Conservation (phyloP, 169 alveolate genomes). For the Plasmodium vivax region DNA sequence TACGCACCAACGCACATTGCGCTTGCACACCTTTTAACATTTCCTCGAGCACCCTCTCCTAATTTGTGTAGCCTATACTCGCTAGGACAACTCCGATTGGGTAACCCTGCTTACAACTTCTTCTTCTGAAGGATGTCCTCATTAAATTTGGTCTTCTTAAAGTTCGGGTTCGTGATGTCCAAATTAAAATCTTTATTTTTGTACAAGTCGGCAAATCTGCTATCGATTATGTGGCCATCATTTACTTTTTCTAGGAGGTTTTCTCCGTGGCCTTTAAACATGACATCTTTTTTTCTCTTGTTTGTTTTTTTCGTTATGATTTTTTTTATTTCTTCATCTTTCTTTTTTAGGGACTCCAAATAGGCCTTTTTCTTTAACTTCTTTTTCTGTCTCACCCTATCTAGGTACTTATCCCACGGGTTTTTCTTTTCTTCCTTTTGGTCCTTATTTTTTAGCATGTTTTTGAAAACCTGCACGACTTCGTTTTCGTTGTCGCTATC, state of each 20-base stretch:
- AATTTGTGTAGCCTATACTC: background rate
- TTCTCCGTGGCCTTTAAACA: constrained; percentile 24
- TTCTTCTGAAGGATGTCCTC: constrained; percentile 58
- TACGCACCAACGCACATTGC: background rate
- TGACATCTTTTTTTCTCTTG: constrained; percentile 56
- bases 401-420: constrained; percentile 67
- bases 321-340: constrained; percentile 74
- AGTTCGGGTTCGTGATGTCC: constrained; percentile 91
- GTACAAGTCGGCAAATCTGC: constrained; percentile 84
- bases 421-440: constrained; percentile 50
- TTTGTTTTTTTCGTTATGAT: constrained; percentile 63
- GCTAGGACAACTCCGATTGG: background rate
- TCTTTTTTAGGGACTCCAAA: constrained; percentile 46
- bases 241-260: constrained; percentile 17
- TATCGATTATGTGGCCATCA: constrained; percentile 77
- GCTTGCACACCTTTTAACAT: background rate
- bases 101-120: background rate
- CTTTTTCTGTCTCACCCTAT: constrained; percentile 41
- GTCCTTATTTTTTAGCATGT: constrained; percentile 45
- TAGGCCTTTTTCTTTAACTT: constrained; percentile 70
- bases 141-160: constrained; percentile 80
- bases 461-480: constrained; percentile 49
- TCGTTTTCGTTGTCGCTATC: constrained; percentile 68
- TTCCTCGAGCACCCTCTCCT: background rate
- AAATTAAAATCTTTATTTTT: constrained; percentile 88